Conservation (phyloP, 2,329 filamentous ascomycete species). For the Alternaria tenuissima region DNA sequence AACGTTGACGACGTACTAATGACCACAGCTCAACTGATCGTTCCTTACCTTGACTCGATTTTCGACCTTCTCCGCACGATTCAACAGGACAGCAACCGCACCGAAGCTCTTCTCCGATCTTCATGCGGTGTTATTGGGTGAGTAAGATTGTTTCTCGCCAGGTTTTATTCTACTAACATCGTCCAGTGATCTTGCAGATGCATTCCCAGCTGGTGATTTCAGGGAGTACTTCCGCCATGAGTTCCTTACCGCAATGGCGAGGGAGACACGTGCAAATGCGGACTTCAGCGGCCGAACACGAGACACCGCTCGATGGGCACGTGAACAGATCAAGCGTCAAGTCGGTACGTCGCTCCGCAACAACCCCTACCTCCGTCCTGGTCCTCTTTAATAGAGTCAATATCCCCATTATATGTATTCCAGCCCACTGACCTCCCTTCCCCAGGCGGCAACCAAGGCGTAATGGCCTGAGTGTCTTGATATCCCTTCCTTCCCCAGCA, state of each 20-base stretch:
- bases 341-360: conserved; percentile 52
- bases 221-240: conserved; percentile 85
- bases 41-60: conserved; percentile 82
- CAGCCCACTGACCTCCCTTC: conserved; percentile 31
- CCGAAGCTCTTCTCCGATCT: conserved; percentile 90
- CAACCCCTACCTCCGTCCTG: conserved; percentile 21
- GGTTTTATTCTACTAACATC: conserved; percentile 46
- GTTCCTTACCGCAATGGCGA: conserved; percentile 88
- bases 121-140: conserved; percentile 98
- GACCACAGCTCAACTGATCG: conserved; percentile 69
- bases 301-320: conserved; percentile 95
- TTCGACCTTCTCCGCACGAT: conserved; percentile 87
- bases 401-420: conserved; percentile 20
- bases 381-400: conserved; percentile 6
- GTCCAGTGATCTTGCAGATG: conserved; percentile 85
- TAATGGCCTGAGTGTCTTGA: conserved; percentile 45
- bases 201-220: conserved; percentile 90
- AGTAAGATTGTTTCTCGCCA: conserved; percentile 12
- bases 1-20: conserved; percentile 33
- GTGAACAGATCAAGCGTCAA: conserved; percentile 97
- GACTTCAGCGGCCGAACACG: conserved; percentile 86
- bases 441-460: conserved; percentile 46
- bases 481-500: conserved; percentile 18
- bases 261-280: conserved; percentile 88
- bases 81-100: conserved; percentile 83